A percentile compares a stretch with the other conserved stretches of the same genome.
These are phyloP conservation scores for Poronia punctata DNA, from an alignment of 495 filamentous ascomycete genomes.

Conservation along the genomic window DNA sequence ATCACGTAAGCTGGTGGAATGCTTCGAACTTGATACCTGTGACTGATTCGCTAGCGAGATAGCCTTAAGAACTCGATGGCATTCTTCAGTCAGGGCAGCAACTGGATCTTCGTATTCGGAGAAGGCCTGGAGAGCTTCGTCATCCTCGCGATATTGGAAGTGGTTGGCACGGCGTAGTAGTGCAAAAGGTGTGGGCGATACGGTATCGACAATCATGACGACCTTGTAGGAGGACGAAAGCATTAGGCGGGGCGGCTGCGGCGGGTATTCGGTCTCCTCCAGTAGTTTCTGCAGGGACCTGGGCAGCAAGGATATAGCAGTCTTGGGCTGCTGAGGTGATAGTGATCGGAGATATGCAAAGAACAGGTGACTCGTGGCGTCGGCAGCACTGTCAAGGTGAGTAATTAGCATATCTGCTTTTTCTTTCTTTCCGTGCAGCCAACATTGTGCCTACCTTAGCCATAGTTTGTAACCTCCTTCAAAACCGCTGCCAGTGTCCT, in stretches of 20 bases:
- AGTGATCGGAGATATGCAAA: conserved; percentile 93
- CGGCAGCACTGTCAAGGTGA: conserved; percentile 63
- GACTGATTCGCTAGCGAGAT: conserved; percentile 88
- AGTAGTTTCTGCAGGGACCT: conserved; percentile 85
- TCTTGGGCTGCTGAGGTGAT: conserved; percentile 63
- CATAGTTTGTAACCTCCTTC: conserved; percentile 89
- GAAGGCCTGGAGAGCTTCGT: conserved; percentile 73
- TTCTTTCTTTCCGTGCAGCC: conserved; percentile 6
- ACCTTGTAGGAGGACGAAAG: conserved; percentile 80
- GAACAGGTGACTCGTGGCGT: conserved; percentile 94
- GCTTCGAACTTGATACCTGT: conserved; percentile 56
- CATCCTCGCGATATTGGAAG: conserved; percentile 89
- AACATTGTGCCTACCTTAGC: conserved; percentile 37
- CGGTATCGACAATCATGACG: conserved; percentile 92
- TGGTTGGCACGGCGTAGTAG: conserved; percentile 86
- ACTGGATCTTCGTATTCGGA: conserved; percentile 86
- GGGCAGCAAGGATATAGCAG: conserved; percentile 72
- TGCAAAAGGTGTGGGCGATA: conserved; percentile 91
- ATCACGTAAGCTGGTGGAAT: conserved; percentile 65
- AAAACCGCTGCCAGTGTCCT: conserved; percentile 81
- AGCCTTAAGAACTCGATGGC: conserved; percentile 76
- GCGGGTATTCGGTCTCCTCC: conserved; percentile 91
- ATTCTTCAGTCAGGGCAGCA: conserved; percentile 84
- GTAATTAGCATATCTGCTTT: conserved; percentile 15
- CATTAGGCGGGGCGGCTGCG: conserved; percentile 67